These are phyloP conservation scores for Globisporangium orthogonon DNA, from an alignment of 352 stramenopile species.

Conservation along the genomic window DNA sequence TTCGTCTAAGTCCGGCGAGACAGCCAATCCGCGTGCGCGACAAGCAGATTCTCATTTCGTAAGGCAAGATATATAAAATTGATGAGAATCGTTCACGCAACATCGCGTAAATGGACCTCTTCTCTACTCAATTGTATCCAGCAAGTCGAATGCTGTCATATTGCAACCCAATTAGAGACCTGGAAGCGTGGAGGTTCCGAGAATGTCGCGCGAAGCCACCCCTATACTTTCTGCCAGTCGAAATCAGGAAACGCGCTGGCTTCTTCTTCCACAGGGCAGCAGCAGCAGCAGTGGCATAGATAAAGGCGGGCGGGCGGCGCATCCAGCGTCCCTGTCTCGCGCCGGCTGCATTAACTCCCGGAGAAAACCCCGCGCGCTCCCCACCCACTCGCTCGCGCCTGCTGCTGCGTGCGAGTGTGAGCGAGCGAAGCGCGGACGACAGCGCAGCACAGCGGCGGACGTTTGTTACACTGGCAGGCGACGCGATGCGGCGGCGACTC, in stretches of 20 bases:
- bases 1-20: too few relatives aligned
- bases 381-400: not conserved
- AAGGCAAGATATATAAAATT: too few relatives aligned
- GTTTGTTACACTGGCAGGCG: not conserved
- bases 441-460: not conserved
- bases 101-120: too few relatives aligned
- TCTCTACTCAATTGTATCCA: too few relatives aligned
- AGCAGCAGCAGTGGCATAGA: too few relatives aligned
- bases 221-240: conserved; percentile 1
- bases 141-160: too few relatives aligned
- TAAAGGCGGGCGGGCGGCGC: too few relatives aligned
- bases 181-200: not conserved
- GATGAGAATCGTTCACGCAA: too few relatives aligned
- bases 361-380: not conserved
- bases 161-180: too few relatives aligned
- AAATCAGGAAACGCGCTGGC: conserved; percentile 1
- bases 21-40: too few relatives aligned
- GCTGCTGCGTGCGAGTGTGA: not conserved
- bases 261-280: not conserved
- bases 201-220: not conserved
- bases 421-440: not conserved
- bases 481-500: not conserved
- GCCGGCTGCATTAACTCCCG: not conserved
- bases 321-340: not conserved
- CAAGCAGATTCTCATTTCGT: too few relatives aligned